Evolutionary conservation across 2,329 filamentous ascomycete genomes (phyloP), one percentile per base, ranked within the genome.

Genomic region (Epichloe glyceriae): DNA sequence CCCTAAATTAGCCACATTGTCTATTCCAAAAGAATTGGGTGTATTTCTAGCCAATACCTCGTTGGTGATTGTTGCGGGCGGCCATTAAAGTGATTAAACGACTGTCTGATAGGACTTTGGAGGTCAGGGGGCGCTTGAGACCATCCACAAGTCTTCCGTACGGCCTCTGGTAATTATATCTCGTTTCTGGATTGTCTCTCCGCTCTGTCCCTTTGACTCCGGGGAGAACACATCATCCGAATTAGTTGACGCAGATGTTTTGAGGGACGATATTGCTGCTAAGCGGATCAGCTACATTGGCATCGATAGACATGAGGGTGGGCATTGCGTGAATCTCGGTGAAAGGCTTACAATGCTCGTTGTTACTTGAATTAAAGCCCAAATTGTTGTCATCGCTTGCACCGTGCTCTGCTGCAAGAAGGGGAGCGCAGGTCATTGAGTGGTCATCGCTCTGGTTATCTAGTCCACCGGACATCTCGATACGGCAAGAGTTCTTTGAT

Each of bases 101-200:
- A 53, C 35, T 37, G 48, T 45, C 22, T 45, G 26, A 50, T 37
- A 11, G 51, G 51, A 39, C 51, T 53, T 30, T 37, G 48, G 14
- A 53, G 35, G 26, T 42, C 48, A 35, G 40, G 12, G 44, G 37
- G 30, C 30, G 11, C n/a, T 26, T 35, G 17, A 15, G 19, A 12
- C 19, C 37, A n/a, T 30, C 17, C n/a, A 12, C 12, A 35, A 30
- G 4, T 22, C 30, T 22, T 26, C 15, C 12, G 4, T n/a, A 26
- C 19, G 38, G 14, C 20, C 8, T n/a, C 22, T 47, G 22, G 39
- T 33, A 20, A 8, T 14, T 15, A 19, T 42, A n/a, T n/a, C 26
- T 37, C 5, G 14, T 26, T 42, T 19, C 37, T 20, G 10, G 15
- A 39, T 8, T n/a, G 6, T 17, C 19, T 35, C 14, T n/a, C 11